Evolutionary conservation across 768 basidiomycete genomes (phyloP).

Genomic region (Clitopilus passeckerianus): DNA sequence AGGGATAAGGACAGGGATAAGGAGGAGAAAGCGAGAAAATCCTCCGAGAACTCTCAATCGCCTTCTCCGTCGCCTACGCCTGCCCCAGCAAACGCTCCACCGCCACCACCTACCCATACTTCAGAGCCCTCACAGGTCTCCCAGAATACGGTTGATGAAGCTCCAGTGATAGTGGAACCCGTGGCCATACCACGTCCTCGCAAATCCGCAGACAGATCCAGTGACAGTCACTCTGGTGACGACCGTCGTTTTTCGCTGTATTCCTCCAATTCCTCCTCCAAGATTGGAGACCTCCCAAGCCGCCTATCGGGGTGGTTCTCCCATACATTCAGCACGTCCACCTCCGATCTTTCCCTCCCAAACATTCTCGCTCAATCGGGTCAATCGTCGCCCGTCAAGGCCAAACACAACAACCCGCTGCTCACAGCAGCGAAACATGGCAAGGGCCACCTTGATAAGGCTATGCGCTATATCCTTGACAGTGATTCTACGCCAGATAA

Average conservation of each 20-base stretch:
- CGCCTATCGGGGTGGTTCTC: constrained; percentile 80
- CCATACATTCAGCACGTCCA: constrained; percentile 69
- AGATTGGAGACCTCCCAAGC: constrained; percentile 66
- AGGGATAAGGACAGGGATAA: constrained; percentile 26
- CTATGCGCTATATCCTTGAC: constrained; percentile 87
- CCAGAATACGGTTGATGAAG: constrained; percentile 33
- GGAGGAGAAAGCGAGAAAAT: constrained; percentile 16
- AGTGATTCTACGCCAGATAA: constrained; percentile 83
- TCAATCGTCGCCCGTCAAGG: constrained; percentile 17
- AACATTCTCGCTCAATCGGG: constrained; percentile 36
- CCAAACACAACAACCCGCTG: constrained; percentile 34
- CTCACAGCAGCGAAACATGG: constrained; percentile 69
- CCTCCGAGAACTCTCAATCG: constrained; percentile 2
- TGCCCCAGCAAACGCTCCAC: background rate
- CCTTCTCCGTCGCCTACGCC: background rate
- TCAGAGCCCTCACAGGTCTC: background rate
- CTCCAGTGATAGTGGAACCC: constrained; percentile 69
- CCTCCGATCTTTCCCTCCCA: constrained; percentile 68
- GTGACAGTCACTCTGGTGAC: constrained; percentile 34
- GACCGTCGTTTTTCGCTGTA: constrained; percentile 27
- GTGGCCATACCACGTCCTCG: constrained; percentile 46
- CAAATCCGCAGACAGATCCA: constrained; percentile 51
- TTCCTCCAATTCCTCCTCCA: constrained; percentile 39
- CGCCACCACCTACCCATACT: background rate
- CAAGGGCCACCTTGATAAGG: constrained; percentile 75